Evolutionary conservation across 192 early-diverging fungal genomes (phyloP), one percentile per base, ranked within the genome.

Genomic region (Rhizoclosmatium sp.): DNA sequence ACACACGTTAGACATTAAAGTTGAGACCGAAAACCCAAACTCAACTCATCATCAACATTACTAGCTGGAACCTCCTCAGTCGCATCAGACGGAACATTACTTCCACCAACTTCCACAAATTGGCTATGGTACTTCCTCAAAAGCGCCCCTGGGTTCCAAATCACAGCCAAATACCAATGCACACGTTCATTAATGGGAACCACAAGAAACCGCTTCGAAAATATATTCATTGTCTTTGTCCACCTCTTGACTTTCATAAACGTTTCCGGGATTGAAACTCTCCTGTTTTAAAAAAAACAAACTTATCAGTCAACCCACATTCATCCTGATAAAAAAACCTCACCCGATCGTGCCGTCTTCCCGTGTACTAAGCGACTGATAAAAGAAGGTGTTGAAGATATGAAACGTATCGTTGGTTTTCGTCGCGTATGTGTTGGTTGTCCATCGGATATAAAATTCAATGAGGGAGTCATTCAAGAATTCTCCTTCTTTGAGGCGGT

Each of bases 391-490:
- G 79, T 93, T 95, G 87, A 94, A 97, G 40, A 95, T 87, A 77
- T 94, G 91, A 44, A 93, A 88, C 5, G 48, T 10, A 76, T 92
- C 71, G 51, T 23, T 49, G n/a, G 14, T n/a, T 59, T 79, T 78
- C 41, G 54, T 46, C 0, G n/a, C 19, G 42, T 81, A 66, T 2
- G 47, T 75, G 58, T 44, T 49, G 3, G 41, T 77, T 31, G 69
- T 10, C 67, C 39, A 82, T 21, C 69, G 70, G 71, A 2, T n/a
- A 59, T 92, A 94, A 80, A 96, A 95, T 73, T 97, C 96, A 68
- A 97, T 93, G 47, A 95, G 84, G 2, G 90, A 92, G 84, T 97
- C 96, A 83, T 97, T 97, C 58, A 97, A 84, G 81, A 93, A 97
- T 81, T 94, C 91, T 41, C 88, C 91, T 39, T 84, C 81, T 48